Percentiles rank a stretch among this genome's conserved stretches.
phyloP scores from a whole-genome alignment of 495 filamentous ascomycete genomes.

The Lophium mytilinum region DNA sequence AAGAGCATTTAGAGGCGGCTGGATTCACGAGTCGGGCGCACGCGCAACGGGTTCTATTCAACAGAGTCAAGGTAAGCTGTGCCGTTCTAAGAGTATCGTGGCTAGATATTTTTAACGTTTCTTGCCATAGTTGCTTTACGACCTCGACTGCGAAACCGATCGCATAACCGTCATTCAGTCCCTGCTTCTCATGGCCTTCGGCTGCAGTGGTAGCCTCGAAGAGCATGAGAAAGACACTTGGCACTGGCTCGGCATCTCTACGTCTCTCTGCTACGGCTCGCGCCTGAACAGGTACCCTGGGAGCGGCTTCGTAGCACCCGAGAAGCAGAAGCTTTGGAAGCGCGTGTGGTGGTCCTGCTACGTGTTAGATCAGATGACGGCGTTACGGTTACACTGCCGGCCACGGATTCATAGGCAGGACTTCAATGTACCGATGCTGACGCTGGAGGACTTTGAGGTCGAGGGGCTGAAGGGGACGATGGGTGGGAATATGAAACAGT shows the following conservation, averaged over 20 bases:
- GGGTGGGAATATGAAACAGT: not conserved
- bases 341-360: slow-evolving; percentile 81
- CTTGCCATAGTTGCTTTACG: slow-evolving; percentile 51
- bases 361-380: slow-evolving; percentile 68
- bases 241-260: slow-evolving; percentile 81
- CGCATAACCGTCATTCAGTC: slow-evolving; percentile 72
- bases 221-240: slow-evolving; percentile 82
- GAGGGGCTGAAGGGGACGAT: slow-evolving; percentile 17
- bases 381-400: slow-evolving; percentile 69
- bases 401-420: slow-evolving; percentile 73
- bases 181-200: slow-evolving; percentile 68
- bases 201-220: slow-evolving; percentile 47
- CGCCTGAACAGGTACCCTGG: slow-evolving; percentile 67
- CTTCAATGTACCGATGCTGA: slow-evolving; percentile 71
- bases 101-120: not conserved
- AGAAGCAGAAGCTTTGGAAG: slow-evolving; percentile 65
- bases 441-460: slow-evolving; percentile 66
- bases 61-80: not conserved
- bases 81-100: no score
- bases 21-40: not conserved
- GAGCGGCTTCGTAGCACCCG: slow-evolving; percentile 55
- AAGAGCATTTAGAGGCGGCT: not conserved
- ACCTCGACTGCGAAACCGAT: slow-evolving; percentile 76
- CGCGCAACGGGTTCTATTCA: not conserved
- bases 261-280: slow-evolving; percentile 70